Conservation (phyloP, 192 early-diverging fungal species). For the Geranomyces variabilis region DNA sequence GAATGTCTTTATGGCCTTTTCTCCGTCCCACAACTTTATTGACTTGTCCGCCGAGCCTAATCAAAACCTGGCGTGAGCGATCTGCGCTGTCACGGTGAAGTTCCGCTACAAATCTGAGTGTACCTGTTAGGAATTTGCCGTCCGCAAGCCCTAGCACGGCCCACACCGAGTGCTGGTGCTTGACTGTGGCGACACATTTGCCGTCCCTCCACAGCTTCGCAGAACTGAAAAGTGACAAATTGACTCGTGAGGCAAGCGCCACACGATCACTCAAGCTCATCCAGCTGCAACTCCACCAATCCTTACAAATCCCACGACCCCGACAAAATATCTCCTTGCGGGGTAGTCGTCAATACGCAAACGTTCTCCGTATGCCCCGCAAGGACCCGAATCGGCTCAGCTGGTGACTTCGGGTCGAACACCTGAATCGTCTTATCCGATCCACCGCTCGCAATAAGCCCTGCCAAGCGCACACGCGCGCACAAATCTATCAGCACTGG, state of each 20-base stretch:
- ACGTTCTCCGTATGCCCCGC: constrained; percentile 88
- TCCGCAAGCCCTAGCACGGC: constrained; percentile 78
- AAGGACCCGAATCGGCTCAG: constrained; percentile 66
- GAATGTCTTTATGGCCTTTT: constrained; percentile 63
- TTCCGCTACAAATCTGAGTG: not conserved
- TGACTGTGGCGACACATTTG: constrained; percentile 66
- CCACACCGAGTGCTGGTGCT: constrained; percentile 88
- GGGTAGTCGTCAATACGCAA: constrained; percentile 71
- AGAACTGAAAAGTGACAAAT: constrained; percentile 73
- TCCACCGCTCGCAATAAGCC: constrained; percentile 81
- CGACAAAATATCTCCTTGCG: constrained; percentile 74
- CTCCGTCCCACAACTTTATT: constrained; percentile 84
- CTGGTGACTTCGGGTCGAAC: constrained; percentile 67
- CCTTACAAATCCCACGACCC: constrained; percentile 97
- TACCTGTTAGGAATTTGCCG: constrained; percentile 77
- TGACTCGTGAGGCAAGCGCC: too few species aligned
- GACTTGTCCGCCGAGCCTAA: constrained; percentile 89
- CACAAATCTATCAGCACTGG: not conserved
- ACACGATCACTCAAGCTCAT: too few species aligned
- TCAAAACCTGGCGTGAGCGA: not conserved
- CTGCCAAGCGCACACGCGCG: too few species aligned
- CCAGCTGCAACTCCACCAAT: not conserved
- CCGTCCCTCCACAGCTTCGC: constrained; percentile 89
- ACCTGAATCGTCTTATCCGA: constrained; percentile 83
- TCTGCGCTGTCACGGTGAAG: too few species aligned